phyloP scores from a whole-genome alignment of 371 early-diverging fungal genomes.

The Batrachochytrium dendrobatidis region DNA sequence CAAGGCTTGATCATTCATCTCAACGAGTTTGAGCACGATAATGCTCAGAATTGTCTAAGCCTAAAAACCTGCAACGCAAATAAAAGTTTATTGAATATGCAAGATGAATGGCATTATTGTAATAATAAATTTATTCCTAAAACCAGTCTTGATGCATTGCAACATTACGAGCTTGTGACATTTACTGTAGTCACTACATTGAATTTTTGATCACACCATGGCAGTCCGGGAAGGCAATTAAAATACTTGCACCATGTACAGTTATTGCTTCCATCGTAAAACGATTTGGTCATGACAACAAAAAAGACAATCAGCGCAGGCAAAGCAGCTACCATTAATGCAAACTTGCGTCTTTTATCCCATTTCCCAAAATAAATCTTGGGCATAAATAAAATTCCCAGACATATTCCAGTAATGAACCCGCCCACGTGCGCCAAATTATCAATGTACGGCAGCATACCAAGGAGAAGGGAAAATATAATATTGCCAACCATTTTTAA shows the following conservation, averaged over 20 bases:
- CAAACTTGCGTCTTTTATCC: constrained; percentile 26
- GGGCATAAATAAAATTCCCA: constrained; percentile 46
- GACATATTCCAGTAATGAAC: constrained; percentile 30
- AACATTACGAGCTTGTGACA: no score
- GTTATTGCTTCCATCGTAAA: constrained; percentile 20
- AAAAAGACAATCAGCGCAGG: constrained; percentile 24
- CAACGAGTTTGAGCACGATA: no score
- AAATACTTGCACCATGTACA: constrained; percentile 48
- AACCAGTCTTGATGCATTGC: no score
- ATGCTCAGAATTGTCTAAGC: no score
- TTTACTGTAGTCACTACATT: not conserved
- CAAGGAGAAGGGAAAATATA: constrained; percentile 55
- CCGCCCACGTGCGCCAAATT: constrained; percentile 76
- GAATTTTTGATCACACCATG: constrained; percentile 36
- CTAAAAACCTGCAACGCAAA: no score
- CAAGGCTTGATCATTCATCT: no score
- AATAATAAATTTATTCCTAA: no score
- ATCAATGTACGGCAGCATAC: constrained; percentile 66
- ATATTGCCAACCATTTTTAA: constrained; percentile 58
- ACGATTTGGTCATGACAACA: constrained; percentile 24
- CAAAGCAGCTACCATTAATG: constrained; percentile 19
- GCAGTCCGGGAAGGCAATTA: constrained; percentile 46
- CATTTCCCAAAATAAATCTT: constrained; percentile 35
- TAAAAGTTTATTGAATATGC: no score
- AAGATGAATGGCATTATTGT: no score